Base-by-base conservation (phyloP, 1,139 yeast species). In the Kodamaea fungicola region DNA sequence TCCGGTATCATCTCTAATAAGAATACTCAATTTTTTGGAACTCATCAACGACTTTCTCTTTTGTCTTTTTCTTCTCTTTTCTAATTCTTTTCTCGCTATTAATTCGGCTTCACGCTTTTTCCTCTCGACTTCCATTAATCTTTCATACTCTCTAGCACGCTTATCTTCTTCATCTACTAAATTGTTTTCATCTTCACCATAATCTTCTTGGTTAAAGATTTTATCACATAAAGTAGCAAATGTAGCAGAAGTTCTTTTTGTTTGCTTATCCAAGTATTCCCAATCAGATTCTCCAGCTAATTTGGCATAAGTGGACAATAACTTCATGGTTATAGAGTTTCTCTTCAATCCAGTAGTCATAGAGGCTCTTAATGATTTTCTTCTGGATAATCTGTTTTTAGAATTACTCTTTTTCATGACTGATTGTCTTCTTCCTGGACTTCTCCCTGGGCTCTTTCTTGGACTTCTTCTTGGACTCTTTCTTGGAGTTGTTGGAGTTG, bases 171-270 rank as follows among this genome's bases (percentile, higher is more conserved):
- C 72, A 43, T 71, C 76, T 7, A 66, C 59, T 44, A 71, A 61
- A 35, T 60, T 64, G 49, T 75, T 80, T 44, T 79, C 85, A 41
- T 74, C 78, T 49, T 73, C 74, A 46, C 78, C 78, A 52, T 78
- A 78, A 3, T 61, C 66, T 48, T 71, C 76, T 49, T 71, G 75
- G 46, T 78, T 83, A 62, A 83, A 83, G 42, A 83, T 78, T 56
- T 78, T 80, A 60, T 83, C 90, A 67, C 88, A 82, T 34, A 83
- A 65, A 4, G 83, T 74, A 8, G 89, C 92, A 64, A 83, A 83
- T 40, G 85, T 84, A 8, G 87, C 81, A 27, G 87, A 79, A 2
- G 89, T 81, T 60, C 92, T 72, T 61, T 78, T 82, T 12, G 88
- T 80, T 56, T 80, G 87, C 50, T 77, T 79, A 49, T 82, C 86